Base-by-base conservation (phyloP, 1,284 basidiomycete genomes). In the Baeospora myosura region DNA sequence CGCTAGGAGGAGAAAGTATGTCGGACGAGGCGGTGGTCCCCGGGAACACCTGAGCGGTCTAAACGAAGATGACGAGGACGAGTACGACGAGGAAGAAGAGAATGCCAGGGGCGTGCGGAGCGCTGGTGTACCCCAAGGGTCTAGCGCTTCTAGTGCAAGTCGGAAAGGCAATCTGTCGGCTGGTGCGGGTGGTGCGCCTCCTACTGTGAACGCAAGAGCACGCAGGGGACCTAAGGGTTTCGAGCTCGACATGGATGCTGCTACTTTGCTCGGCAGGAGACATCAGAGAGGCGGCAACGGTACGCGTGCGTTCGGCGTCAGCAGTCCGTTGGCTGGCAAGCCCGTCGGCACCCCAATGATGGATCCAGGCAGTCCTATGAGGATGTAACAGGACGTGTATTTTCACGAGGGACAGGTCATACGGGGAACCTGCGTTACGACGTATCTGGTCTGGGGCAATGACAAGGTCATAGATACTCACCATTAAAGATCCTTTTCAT, bases 51-150 rank as follows among this genome's bases (percentile, higher is more conserved):
- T 98, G 20, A 72, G 73, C 16, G 88, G 87, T 12, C 74, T 98
- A 50, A 97, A 98, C 63, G 94, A 97, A 58, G 92, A 94, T 49
- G 92, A 94, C 46, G 90, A 93, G 57, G 77, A 81, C 18, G 77
- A 76, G 31, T 76, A 78, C 16, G 71, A 73, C 7, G 68, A 72
- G 4, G 64, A 59, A 16, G 59, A 70, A 21, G 68, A 68, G 17
- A 66, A 71, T 36, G 69, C 69, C 5, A 66, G 63, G 43, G 69
- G 63, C 47, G 77, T 69, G 50, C 72, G 64, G 45, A 65, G 57
- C 59, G 63, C 32, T 59, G 55, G 53, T 17, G 32, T 33, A 14
- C 16, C 32, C 20, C 10, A n/a, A 37, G 36, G 29, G 4, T 12
- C 36, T 2, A 18, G 14, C 21, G 22, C 22, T 17, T 26, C 17